phyloP scores from a whole-genome alignment of 495 filamentous ascomycete genomes.

The Xylaria acuta region DNA sequence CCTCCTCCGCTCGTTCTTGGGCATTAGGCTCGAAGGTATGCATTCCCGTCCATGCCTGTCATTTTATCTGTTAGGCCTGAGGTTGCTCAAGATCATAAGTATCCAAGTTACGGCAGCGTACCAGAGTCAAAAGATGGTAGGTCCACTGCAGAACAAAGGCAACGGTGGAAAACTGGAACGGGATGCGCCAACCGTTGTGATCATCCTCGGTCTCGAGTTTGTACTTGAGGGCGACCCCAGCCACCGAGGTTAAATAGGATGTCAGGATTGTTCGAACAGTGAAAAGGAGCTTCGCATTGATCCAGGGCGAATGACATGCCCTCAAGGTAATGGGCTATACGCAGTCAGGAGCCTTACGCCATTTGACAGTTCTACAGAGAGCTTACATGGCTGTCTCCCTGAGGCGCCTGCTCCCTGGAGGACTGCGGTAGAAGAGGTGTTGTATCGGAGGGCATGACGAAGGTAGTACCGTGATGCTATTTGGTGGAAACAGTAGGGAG shows the following conservation, averaged over 20 bases:
- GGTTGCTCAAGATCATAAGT: not conserved
- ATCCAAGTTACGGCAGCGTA: conserved; percentile 17
- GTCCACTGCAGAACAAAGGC: conserved; percentile 48
- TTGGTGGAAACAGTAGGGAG: conserved; percentile 13
- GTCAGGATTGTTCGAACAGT: conserved; percentile 48
- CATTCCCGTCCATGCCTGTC: conserved; percentile 56
- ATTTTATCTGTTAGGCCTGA: not conserved
- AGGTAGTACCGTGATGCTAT: conserved; percentile 3
- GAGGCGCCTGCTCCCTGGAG: conserved; percentile 30
- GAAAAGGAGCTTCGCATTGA: conserved; percentile 52
- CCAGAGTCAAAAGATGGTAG: conserved; percentile 51
- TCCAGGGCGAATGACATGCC: conserved; percentile 60
- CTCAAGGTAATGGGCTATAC: conserved; percentile 55
- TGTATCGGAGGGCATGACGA: conserved; percentile 39
- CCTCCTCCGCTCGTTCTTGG: conserved; percentile 30
- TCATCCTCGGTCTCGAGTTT: conserved; percentile 43
- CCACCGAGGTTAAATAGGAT: conserved; percentile 50
- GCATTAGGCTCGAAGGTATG: conserved; percentile 53
- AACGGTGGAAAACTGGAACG: conserved; percentile 58
- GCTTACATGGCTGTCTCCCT: conserved; percentile 44
- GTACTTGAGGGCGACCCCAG: conserved; percentile 49
- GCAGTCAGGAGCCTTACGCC: conserved; percentile 27
- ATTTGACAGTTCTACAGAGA: not conserved
- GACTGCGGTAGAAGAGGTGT: conserved; percentile 49
- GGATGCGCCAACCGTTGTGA: conserved; percentile 44